These are phyloP conservation scores for Microdochium nivale DNA, from an alignment of 2,329 filamentous ascomycete species.

Conservation along the genomic window DNA sequence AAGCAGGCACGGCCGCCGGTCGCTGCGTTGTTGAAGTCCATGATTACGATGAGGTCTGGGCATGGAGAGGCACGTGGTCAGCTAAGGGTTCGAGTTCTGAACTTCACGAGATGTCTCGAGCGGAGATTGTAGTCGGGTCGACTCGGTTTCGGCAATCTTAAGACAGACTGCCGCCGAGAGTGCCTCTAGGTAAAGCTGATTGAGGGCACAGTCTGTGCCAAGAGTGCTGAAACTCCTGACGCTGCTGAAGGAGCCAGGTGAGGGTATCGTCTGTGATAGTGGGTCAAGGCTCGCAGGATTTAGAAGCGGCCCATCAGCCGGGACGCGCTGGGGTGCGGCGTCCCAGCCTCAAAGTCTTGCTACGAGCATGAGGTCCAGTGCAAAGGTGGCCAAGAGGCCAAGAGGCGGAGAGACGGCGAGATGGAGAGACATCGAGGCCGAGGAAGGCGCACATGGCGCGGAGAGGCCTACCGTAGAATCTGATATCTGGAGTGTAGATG, in stretches of 20 bases:
- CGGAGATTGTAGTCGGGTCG: not conserved
- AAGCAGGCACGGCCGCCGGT: constrained; percentile 38
- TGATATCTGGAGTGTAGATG: not conserved
- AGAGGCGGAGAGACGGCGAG: not conserved
- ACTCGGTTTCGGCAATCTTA: too few species aligned
- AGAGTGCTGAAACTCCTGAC: too few species aligned
- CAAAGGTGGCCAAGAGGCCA: not conserved
- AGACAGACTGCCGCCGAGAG: too few species aligned
- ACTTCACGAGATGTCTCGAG: not conserved
- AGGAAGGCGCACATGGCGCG: too few species aligned
- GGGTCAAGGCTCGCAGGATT: not conserved
- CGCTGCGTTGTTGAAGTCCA: constrained; percentile 28
- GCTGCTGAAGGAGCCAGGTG: not conserved
- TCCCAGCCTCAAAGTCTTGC: not conserved
- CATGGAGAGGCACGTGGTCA: constrained; percentile 2
- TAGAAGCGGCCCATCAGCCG: not conserved
- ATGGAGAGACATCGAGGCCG: not conserved
- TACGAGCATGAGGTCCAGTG: not conserved
- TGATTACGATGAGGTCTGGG: constrained; percentile 16
- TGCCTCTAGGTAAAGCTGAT: too few species aligned
- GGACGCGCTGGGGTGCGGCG: not conserved
- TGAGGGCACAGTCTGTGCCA: not conserved
- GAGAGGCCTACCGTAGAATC: not conserved
- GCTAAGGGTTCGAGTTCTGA: not conserved
- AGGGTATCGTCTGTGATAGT: not conserved